Conservation (phyloP, 768 basidiomycete genomes). For the Termitomyces sp. region DNA sequence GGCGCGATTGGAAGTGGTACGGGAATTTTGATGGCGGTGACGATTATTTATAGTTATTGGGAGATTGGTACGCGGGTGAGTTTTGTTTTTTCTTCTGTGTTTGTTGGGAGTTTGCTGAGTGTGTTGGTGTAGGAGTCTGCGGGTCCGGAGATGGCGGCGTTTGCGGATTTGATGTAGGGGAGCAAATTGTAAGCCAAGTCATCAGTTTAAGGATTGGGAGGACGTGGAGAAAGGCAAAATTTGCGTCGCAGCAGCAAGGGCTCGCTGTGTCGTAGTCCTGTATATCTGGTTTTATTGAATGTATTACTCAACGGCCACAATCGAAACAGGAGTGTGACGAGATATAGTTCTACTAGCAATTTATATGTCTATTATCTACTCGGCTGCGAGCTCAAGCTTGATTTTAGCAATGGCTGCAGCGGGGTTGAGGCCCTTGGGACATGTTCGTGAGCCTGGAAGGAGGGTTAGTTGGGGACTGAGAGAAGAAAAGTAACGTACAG, state of each 20-base stretch:
- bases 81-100: not conserved
- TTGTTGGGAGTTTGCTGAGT: not conserved
- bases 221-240: not conserved
- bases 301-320: not conserved
- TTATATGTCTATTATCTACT: conserved; percentile 32
- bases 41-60: conserved; percentile 97
- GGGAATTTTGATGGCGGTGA: conserved; percentile 96
- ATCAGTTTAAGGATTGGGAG: no score
- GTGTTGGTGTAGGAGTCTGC: conserved; percentile 50
- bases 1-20: conserved; percentile 96
- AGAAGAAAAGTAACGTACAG: conserved; percentile 39
- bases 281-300: not conserved
- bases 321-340: not conserved
- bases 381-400: conserved; percentile 82
- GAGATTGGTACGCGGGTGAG: conserved; percentile 82
- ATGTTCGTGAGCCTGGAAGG: conserved; percentile 76
- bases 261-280: not conserved
- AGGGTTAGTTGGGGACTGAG: not conserved
- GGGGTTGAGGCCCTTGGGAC: conserved; percentile 94
- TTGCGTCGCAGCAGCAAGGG: not conserved
- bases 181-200: not conserved
- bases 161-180: conserved; percentile 68
- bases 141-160: conserved; percentile 76
- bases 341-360: not conserved
- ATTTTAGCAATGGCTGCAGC: conserved; percentile 90